A percentile compares a stretch with the other conserved stretches of the same genome.
Conservation (phyloP, 352 stramenopile genomes). For the Phytophthora gonapodyides region DNA sequence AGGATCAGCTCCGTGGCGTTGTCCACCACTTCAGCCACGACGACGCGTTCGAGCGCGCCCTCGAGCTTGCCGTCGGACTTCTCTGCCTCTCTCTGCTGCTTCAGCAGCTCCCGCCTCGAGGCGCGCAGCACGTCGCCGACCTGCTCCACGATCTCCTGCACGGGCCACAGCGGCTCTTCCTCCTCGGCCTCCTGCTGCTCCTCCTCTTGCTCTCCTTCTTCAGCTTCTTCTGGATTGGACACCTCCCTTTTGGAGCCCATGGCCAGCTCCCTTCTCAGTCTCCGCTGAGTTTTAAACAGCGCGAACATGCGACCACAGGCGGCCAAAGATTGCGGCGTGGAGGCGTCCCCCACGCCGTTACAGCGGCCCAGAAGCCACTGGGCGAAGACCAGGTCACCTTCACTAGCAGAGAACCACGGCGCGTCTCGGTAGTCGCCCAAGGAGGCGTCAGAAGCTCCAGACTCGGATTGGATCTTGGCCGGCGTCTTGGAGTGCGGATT, state of each 20-base stretch:
- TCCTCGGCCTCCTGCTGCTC: neutral
- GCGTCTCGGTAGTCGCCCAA: slow-evolving; percentile 41
- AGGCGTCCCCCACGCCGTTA: slow-evolving; percentile 43
- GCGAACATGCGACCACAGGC: slow-evolving; percentile 39
- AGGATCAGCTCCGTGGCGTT: slow-evolving; percentile 71
- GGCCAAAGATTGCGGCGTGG: slow-evolving; percentile 33
- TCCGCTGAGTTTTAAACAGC: slow-evolving; percentile 53
- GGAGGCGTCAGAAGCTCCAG: neutral
- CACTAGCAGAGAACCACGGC: slow-evolving; percentile 50
- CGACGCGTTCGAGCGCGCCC: slow-evolving; percentile 40
- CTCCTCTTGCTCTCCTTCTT: slow-evolving; percentile 20
- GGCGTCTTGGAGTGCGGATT: slow-evolving; percentile 13
- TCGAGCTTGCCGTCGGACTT: slow-evolving; percentile 30
- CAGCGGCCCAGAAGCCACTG: slow-evolving; percentile 70
- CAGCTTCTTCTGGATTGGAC: slow-evolving; percentile 8
- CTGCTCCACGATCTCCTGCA: slow-evolving; percentile 44
- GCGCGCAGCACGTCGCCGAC: slow-evolving; percentile 35
- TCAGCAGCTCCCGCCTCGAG: slow-evolving; percentile 35
- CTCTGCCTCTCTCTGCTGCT: slow-evolving; percentile 26
- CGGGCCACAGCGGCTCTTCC: slow-evolving; percentile 26
- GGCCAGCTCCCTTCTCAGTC: slow-evolving; percentile 50
- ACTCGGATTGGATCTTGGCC: slow-evolving; percentile 1
- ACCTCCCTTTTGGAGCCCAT: slow-evolving; percentile 24
- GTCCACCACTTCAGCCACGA: slow-evolving; percentile 64
- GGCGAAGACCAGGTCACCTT: slow-evolving; percentile 49